These are phyloP conservation scores for Lepidium sativum DNA, from an alignment of 345 rosid species.

Conservation along the genomic window DNA sequence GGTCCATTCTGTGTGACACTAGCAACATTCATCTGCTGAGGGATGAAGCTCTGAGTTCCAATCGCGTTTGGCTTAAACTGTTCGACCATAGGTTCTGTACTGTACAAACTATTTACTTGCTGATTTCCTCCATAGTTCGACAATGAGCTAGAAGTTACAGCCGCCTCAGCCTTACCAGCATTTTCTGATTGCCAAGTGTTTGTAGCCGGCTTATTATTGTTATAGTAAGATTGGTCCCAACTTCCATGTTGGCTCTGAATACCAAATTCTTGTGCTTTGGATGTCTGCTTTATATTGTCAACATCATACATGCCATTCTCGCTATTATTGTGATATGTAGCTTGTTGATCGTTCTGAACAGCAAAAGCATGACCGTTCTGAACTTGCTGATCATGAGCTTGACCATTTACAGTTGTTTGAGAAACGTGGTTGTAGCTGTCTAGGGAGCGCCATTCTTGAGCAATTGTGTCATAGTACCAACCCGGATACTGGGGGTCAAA, in stretches of 20 bases:
- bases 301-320: conserved; percentile 31
- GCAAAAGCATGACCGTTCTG: conserved; percentile 45
- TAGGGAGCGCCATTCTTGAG: conserved; percentile 59
- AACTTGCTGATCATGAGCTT: conserved; percentile 41
- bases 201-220: conserved; percentile 33
- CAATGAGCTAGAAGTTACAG: conserved; percentile 8
- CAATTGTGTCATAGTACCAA: conserved; percentile 77
- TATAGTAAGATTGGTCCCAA: conserved; percentile 46
- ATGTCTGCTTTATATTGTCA: conserved; percentile 34
- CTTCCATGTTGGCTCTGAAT: conserved; percentile 35
- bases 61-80: conserved; percentile 37
- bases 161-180: conserved; percentile 23
- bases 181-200: conserved; percentile 45
- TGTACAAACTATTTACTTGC: conserved; percentile 37
- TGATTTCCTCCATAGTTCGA: conserved; percentile 41
- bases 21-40: conserved; percentile 44
- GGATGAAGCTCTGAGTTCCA: conserved; percentile 38
- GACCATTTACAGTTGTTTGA: conserved; percentile 34
- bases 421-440: conserved; percentile 58
- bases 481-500: conserved; percentile 93
- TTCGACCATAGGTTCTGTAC: conserved; percentile 32
- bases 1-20: conserved; percentile 43
- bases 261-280: conserved; percentile 33
- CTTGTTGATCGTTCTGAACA: conserved; percentile 47
- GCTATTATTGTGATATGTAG: conserved; percentile 26